Evolutionary conservation across 768 basidiomycete species (phyloP).

Genomic region (Lentinula boryana): DNA sequence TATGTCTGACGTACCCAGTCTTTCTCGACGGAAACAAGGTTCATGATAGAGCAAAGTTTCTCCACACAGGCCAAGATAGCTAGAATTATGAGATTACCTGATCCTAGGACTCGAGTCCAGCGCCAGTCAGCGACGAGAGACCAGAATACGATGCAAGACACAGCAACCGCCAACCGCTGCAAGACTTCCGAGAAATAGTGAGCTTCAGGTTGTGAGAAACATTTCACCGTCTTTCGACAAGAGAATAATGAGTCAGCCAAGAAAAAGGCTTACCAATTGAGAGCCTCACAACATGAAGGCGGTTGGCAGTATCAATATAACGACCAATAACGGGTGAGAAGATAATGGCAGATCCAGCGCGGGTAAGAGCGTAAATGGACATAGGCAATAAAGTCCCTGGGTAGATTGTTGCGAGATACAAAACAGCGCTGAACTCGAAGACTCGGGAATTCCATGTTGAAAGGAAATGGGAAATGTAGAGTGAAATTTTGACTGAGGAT

Average conservation of each 20-base stretch:
- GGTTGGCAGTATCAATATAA: constrained; percentile 16
- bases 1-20: constrained; percentile 20
- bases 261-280: constrained; percentile 13
- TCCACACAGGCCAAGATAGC: constrained; percentile 20
- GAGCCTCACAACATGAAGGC: constrained; percentile 17
- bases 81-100: background rate
- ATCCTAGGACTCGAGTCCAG: background rate
- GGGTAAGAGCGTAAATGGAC: constrained; percentile 20
- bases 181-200: background rate
- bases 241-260: no score
- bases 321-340: constrained; percentile 7
- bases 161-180: constrained; percentile 15
- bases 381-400: constrained; percentile 19
- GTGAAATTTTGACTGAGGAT: no score
- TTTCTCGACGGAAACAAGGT: constrained; percentile 20
- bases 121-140: background rate
- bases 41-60: constrained; percentile 20
- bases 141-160: constrained; percentile 18
- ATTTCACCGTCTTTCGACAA: background rate
- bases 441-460: constrained; percentile 24
- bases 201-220: background rate
- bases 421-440: constrained; percentile 23
- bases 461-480: constrained; percentile 22
- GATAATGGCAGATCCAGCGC: constrained; percentile 15
- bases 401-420: constrained; percentile 18